phyloP scores from a whole-genome alignment of 176 grass and related monocot genomes.

The Raddia distichophylla region DNA sequence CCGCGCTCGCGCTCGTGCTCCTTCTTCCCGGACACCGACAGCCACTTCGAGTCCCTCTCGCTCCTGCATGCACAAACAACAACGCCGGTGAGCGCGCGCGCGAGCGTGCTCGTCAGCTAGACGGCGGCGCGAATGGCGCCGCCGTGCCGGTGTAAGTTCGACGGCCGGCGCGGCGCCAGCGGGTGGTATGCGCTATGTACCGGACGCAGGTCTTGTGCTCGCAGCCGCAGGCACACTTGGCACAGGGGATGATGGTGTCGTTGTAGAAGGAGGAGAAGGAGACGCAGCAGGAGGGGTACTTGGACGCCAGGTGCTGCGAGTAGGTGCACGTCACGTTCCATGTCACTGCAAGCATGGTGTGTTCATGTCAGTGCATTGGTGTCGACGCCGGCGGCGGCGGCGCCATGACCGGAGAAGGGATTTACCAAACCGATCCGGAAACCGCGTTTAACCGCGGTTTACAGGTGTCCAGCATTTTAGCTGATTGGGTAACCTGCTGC shows the following conservation, averaged over 20 bases:
- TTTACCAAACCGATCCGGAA: no score
- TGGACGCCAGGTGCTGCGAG: constrained; percentile 80
- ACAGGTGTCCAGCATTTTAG: no score
- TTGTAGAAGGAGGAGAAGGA: constrained; percentile 98
- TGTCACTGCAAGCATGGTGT: constrained; percentile 55
- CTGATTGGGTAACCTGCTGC: no score
- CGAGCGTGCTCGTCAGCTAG: not conserved
- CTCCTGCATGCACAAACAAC: not conserved
- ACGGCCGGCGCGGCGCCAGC: not conserved
- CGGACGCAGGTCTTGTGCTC: constrained; percentile 81
- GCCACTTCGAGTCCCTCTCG: constrained; percentile 58
- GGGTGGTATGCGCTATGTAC: constrained; percentile 42
- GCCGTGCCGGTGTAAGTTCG: not conserved
- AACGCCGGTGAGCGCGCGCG: not conserved
- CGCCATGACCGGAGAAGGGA: not conserved
- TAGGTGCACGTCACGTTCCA: constrained; percentile 96
- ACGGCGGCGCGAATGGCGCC: not conserved
- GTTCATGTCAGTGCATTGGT: not conserved
- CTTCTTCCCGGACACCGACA: constrained; percentile 49
- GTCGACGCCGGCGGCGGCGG: not conserved
- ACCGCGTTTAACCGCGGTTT: no score
- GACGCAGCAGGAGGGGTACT: constrained; percentile 86
- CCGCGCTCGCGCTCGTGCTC: constrained; percentile 48
- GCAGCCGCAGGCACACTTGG: constrained; percentile 85
- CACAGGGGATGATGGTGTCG: constrained; percentile 87